Conservation (phyloP, 441 rosid species). For the Populus tomentosa region DNA sequence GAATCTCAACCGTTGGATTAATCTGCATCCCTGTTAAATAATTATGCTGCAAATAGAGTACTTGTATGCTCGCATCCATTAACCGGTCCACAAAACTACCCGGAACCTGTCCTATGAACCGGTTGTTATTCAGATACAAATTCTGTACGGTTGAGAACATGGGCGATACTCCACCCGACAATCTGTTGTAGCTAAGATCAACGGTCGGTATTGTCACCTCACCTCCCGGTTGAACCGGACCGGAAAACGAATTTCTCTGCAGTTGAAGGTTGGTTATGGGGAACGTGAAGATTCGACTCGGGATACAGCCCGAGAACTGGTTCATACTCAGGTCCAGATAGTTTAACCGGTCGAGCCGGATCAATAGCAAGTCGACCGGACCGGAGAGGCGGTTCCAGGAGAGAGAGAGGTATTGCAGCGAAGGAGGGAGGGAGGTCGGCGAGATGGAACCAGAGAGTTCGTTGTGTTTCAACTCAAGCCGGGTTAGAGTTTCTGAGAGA, state of each 20-base stretch:
- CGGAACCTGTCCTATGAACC: conserved; percentile 77
- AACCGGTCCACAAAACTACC: conserved; percentile 69
- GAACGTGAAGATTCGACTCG: conserved; percentile 53
- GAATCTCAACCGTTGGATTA: conserved; percentile 86
- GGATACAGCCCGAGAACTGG: conserved; percentile 66
- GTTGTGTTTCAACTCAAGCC: conserved; percentile 78
- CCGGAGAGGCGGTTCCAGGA: conserved; percentile 69
- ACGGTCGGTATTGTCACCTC: conserved; percentile 65
- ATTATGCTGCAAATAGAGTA: conserved; percentile 79
- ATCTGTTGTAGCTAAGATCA: conserved; percentile 77
- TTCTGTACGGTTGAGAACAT: conserved; percentile 77
- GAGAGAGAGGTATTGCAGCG: conserved; percentile 68
- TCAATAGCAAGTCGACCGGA: conserved; percentile 48
- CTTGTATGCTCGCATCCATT: conserved; percentile 54
- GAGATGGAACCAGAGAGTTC: conserved; percentile 58
- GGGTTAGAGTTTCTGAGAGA: conserved; percentile 49
- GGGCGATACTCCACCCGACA: conserved; percentile 68
- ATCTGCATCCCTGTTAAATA: conserved; percentile 82
- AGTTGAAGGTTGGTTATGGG: conserved; percentile 72
- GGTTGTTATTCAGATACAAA: conserved; percentile 80
- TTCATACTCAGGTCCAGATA: conserved; percentile 81
- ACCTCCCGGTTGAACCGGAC: conserved; percentile 50
- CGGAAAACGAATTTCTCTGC: conserved; percentile 69
- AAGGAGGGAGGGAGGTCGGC: conserved; percentile 53
- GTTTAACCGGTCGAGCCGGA: conserved; percentile 54